Evolutionary conservation across 2,329 filamentous ascomycete species (phyloP), one percentile per base, ranked within the genome.

Genomic region (Cladosporium sp.): DNA sequence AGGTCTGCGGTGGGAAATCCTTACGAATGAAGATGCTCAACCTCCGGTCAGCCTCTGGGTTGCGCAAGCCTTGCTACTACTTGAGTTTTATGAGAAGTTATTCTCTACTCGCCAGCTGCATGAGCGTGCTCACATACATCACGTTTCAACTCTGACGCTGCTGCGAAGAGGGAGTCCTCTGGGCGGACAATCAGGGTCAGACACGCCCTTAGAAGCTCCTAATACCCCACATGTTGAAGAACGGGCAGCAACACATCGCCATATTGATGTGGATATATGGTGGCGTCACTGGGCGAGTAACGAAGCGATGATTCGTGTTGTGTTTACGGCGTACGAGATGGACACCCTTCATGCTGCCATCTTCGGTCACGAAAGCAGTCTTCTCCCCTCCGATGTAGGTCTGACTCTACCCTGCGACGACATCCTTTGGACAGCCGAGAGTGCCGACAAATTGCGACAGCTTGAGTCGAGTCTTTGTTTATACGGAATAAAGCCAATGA

Each of bases 71-170:
- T 75, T 97, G 25, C 78, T 97, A 5, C 79, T 97, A 3, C 80
- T 97, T 13, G 93, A 97, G 70, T 78, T 95, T 1, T 96, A 96
- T 68, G 92, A 97, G 75, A 97, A 97, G 78, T 91, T 96, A 87
- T 96, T 92, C 71, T 93, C 91, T 19, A 96, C 91, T 0, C 83
- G 92, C 64, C 88, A 91, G 59, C 78, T 97, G 36, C 92, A 97
- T 71, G 92, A 97, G 74, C 83, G 93, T 62, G 91, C 92, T 1
- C 91, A 97, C 66, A 96, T 97, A 44, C 91, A 97, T 66, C 92
- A 97, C 69, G 92, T 91, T 17, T 96, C 91, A 0, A 96, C 91
- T 0, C 85, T 97, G 62, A 96, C 92, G 0, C 76, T 97, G 59
- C 96, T 97, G 90, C 87, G 93, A 24, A 84, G 93, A 64, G 93